Base-by-base conservation (phyloP, 805 yeast species). In the Metschnikowia bowlesiae region DNA sequence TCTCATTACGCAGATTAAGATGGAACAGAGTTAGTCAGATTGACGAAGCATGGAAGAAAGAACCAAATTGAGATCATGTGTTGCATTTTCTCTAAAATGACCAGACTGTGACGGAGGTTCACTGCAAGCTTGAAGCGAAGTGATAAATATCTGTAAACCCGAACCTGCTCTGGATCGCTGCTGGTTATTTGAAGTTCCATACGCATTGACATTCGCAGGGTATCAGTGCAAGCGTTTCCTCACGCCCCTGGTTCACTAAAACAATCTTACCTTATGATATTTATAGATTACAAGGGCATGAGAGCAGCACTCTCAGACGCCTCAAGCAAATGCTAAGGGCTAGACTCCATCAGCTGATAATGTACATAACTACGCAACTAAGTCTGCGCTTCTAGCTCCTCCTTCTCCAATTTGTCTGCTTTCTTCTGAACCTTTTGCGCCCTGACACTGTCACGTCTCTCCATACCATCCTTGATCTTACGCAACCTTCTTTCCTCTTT, bases 401-500 rank as follows among this genome's bases (percentile, higher is more conserved):
- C 44, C 44, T 26, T 9, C 26, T 32, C 37, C 29, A 32, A 26
- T 39, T 51, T 53, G 32, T 53, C 55, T 13, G 28, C 26, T 22
- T 36, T 48, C 29, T 49, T 50, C 38, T 46, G 31, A 18, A 52
- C 56, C 42, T 58, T 58, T 26, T 52, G 57, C 4, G 54, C 59
- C 32, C 56, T 37, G 14, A 58, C 61, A n/a, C 50, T 44, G 6
- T 52, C 58, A n/a, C 60, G 51, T 18, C 62, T 48, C 18, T 48
- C 59, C 58, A 58, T 48, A 1, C 82, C 88, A 57, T 83, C 87
- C 46, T 54, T 62, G 6, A 70, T 76, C 59, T 79, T 83, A 44
- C 87, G 65, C 46, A 69, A 68, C 48, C 81, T 70, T 58, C 86
- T 69, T 51, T 81, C 80, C 53, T 83, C 86, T 53, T 81, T 81